Evolutionary conservation across 2,329 filamentous ascomycete genomes (phyloP).

Genomic region (Penicillium fuscoglaucum): DNA sequence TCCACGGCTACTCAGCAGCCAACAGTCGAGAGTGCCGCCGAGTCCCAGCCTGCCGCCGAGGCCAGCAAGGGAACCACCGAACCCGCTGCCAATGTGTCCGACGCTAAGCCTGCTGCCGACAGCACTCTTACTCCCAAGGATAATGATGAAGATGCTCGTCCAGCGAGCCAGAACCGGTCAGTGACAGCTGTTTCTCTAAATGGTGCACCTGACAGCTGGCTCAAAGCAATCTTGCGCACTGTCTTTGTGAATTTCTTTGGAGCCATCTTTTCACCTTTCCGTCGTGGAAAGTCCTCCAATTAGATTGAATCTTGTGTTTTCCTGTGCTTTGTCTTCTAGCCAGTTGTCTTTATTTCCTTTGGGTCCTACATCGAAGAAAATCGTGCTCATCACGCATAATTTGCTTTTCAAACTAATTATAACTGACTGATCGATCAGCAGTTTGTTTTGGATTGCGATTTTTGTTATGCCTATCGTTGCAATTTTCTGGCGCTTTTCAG

Average conservation of each 20-base stretch:
- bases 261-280: conserved; percentile 42
- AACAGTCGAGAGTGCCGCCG: conserved; percentile 10
- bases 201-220: conserved; percentile 41
- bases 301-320: background rate
- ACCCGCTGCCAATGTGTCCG: background rate
- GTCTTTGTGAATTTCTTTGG: conserved; percentile 45
- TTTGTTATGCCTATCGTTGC: conserved; percentile 28
- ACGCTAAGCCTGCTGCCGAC: conserved; percentile 11
- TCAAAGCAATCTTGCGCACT: conserved; percentile 43
- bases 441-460: conserved; percentile 34
- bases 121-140: conserved; percentile 17
- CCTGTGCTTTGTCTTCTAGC: background rate
- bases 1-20: conserved; percentile 85
- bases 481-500: conserved; percentile 23
- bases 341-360: conserved; percentile 12
- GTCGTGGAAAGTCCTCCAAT: conserved; percentile 33
- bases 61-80: conserved; percentile 15
- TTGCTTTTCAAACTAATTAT: background rate
- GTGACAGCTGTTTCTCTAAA: conserved; percentile 42
- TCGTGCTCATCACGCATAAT: background rate
- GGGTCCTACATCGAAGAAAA: conserved; percentile 11
- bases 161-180: conserved; percentile 41
- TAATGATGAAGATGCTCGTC: conserved; percentile 33
- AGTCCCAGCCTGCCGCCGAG: conserved; percentile 18
- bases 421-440: conserved; percentile 27